Evolutionary conservation across 2,329 filamentous ascomycete species (phyloP).

Genomic region (Fusarium proliferatum): DNA sequence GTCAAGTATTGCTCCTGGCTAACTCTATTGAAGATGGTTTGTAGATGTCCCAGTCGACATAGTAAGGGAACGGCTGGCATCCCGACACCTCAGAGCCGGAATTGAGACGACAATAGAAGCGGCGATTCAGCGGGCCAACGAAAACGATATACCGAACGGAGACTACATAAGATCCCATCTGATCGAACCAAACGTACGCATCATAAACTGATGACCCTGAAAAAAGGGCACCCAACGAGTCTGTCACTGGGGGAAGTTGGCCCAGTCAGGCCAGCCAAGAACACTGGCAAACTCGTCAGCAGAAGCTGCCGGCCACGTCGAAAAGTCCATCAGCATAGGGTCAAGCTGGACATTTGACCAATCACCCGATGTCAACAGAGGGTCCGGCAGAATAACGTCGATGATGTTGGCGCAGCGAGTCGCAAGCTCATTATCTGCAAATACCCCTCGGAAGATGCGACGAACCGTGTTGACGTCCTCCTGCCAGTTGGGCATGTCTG

Average conservation of each 20-base stretch:
- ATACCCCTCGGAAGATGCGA: background rate
- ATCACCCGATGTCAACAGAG: background rate
- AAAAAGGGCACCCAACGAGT: rapidly evolving
- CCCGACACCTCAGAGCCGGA: background rate
- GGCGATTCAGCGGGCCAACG: background rate
- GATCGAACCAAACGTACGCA: background rate
- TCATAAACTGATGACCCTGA: background rate
- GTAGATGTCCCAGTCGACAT: background rate
- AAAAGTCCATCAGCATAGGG: background rate
- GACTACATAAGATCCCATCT: background rate
- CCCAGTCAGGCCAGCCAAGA: background rate
- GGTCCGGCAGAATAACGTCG: background rate
- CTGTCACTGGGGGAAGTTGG: background rate
- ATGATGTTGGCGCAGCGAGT: background rate
- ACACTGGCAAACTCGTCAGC: background rate
- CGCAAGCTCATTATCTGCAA: background rate
- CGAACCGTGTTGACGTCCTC: background rate
- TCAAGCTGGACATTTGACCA: background rate
- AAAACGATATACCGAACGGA: background rate
- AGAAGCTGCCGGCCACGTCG: background rate
- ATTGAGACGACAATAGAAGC: background rate
- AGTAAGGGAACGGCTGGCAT: background rate
- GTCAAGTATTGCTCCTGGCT: background rate
- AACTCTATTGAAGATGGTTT: background rate
- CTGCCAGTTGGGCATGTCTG: background rate